Conservation (phyloP, 2,329 filamentous ascomycete genomes). For the Cordyceps farinosa region DNA sequence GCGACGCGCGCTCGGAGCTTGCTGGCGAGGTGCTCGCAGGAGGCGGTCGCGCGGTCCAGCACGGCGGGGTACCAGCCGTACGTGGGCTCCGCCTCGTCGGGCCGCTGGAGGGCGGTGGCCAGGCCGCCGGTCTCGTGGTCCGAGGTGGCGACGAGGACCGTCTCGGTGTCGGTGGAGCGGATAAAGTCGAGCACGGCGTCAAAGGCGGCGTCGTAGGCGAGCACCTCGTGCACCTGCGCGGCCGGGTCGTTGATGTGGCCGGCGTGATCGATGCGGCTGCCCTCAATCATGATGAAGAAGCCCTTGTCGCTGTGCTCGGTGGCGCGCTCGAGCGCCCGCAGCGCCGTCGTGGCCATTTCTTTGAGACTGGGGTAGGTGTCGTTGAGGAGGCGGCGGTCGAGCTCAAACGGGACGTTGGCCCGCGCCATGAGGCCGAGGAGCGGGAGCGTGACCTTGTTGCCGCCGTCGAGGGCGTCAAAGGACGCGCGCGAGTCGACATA, state of each 20-base stretch:
- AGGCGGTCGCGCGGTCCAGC: slow-evolving; percentile 73
- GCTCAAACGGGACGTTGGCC: slow-evolving; percentile 84
- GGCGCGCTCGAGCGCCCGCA: slow-evolving; percentile 74
- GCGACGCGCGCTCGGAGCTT: slow-evolving; percentile 59
- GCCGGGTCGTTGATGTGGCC: slow-evolving; percentile 82
- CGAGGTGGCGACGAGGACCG: slow-evolving; percentile 82
- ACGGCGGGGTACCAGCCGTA: slow-evolving; percentile 78
- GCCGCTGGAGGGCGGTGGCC: slow-evolving; percentile 67
- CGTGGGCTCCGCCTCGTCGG: slow-evolving; percentile 50
- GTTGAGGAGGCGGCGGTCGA: slow-evolving; percentile 77
- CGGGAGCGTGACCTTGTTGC: slow-evolving; percentile 69
- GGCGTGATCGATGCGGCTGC: slow-evolving; percentile 92
- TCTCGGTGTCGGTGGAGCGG: slow-evolving; percentile 66
- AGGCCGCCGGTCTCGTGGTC: slow-evolving; percentile 97
- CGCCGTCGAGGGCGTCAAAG: slow-evolving; percentile 71
- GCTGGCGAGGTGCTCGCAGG: slow-evolving; percentile 65
- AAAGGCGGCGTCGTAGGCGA: slow-evolving; percentile 92
- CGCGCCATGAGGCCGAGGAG: slow-evolving; percentile 81
- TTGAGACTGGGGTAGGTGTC: slow-evolving; percentile 82
- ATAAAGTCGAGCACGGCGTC: slow-evolving; percentile 81
- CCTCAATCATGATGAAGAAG: slow-evolving; percentile 99
- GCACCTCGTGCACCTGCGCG: slow-evolving; percentile 82
- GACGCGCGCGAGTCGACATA: slow-evolving; percentile 69
- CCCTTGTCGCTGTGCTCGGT: slow-evolving; percentile 82
- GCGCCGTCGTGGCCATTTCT: slow-evolving; percentile 83